Conservation (phyloP, 257 asterid species). For the Penstemon newberryi region DNA sequence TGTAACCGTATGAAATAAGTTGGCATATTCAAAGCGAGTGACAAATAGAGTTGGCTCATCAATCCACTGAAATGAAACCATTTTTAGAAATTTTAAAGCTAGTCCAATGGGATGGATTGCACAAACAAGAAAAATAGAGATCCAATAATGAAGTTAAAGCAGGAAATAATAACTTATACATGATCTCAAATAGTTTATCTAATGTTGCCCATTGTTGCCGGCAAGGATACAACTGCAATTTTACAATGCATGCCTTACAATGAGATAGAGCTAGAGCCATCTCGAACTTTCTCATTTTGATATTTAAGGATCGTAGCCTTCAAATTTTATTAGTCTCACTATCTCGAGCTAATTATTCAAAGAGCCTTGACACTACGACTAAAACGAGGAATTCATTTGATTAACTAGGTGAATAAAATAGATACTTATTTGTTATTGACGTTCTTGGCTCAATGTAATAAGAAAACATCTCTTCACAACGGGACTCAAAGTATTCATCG, state of each 20-base stretch:
- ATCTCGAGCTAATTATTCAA: background rate
- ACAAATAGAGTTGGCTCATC: conserved; percentile 88
- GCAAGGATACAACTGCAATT: background rate
- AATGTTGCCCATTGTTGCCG: background rate
- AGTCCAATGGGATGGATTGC: background rate
- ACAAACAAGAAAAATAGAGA: background rate
- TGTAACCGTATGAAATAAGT: conserved; percentile 89
- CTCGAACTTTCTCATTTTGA: background rate
- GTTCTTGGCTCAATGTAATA: background rate
- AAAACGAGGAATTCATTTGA: background rate
- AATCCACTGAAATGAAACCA: conserved; percentile 70
- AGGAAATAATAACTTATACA: background rate
- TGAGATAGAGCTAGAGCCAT: background rate
- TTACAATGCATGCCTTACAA: background rate
- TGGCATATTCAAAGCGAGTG: conserved; percentile 94
- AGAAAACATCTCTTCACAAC: background rate
- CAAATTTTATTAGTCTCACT: background rate
- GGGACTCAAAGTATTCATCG: background rate
- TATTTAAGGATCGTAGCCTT: background rate
- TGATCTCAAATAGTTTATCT: background rate
- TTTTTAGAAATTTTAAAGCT: conserved; percentile 23
- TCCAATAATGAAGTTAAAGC: conserved; percentile 1
- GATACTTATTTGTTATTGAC: background rate
- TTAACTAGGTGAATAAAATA: background rate
- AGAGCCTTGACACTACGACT: background rate